Base-by-base conservation (phyloP, 495 filamentous ascomycete species). In the Letharia lupina region DNA sequence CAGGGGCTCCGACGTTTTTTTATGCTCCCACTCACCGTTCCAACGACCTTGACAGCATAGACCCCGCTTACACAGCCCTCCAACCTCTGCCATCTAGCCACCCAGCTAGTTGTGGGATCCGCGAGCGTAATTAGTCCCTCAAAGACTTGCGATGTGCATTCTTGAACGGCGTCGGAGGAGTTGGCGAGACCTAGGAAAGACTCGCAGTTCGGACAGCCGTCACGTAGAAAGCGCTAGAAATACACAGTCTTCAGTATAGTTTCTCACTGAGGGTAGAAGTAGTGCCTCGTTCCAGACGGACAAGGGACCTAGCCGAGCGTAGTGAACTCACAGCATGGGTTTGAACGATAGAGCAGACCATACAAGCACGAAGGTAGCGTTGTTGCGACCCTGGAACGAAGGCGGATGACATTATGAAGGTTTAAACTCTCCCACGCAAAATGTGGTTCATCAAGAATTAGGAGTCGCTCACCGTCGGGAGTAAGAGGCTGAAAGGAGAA, bases 161-260 rank as follows among this genome's bases (percentile, higher is more conserved):
- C 91, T 71, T 89, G 83, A 73, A 97, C 89, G 23, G 84, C 82
- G 67, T 98, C 94, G 59, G 79, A 76, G 70, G 87, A 89, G 71
- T 88, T 87, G 65, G 83, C 81, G 70, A 97, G 87, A 73, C 89
- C 84, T 58, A 98, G 86, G 78, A 94, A 89, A 58, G 86, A 86
- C 72, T 96, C 92, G 82, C 94, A 98, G 79, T 98, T 98, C 47
- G 94, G 94, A 72, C 94, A 98, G 69, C 94, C 94, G 72, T 91
- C 84, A 68, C 84, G 82, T 69, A 87, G 80, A 80, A 95, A 96
- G 78, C 85, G 84, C 90, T 93, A 71, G 41, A 39, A 48, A n/a
- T 31, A 44, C 47, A 28, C 8, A 23, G 45, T 20, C 45, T 40
- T 67, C 56, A 65, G 63, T 59, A 65, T 4, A 5, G 10, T 37